Evolutionary conservation across 116 monocot genomes (phyloP).

Genomic region (Iris pallida): DNA sequence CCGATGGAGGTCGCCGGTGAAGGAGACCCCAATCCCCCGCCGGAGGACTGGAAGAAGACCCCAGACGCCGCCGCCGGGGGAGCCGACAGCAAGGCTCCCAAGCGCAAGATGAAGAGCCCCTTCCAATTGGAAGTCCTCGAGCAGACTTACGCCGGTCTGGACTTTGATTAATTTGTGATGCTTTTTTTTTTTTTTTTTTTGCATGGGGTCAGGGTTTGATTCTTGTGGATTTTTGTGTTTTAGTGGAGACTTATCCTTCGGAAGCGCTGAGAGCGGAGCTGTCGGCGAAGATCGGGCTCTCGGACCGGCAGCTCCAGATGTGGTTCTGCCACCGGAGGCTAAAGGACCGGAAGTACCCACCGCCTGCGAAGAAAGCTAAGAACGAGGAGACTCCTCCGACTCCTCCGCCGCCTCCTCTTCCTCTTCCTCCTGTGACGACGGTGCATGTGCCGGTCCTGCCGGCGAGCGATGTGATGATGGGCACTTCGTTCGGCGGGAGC

Average conservation of each 20-base stretch:
- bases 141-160: slow-evolving; percentile 74
- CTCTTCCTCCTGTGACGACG: slow-evolving; percentile 6
- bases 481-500: slow-evolving; percentile 5
- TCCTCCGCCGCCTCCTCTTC: slow-evolving; percentile 4
- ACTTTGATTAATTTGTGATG: neutral
- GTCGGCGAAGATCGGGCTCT: slow-evolving; percentile 70
- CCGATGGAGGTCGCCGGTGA: slow-evolving; percentile 39
- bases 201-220: slow-evolving; percentile 9
- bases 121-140: slow-evolving; percentile 93
- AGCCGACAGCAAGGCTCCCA: slow-evolving; percentile 50
- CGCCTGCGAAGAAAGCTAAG: slow-evolving; percentile 22
- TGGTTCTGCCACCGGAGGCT: slow-evolving; percentile 97
- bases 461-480: slow-evolving; percentile 12
- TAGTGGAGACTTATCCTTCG: slow-evolving; percentile 80
- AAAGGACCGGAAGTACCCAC: slow-evolving; percentile 71
- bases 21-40: slow-evolving; percentile 26
- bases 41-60: slow-evolving; percentile 33
- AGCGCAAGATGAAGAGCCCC: slow-evolving; percentile 96
- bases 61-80: slow-evolving; percentile 23
- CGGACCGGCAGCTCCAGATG: slow-evolving; percentile 98
- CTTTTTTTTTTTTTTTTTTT: neutral
- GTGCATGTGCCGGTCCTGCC: neutral
- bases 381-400: slow-evolving; percentile 30
- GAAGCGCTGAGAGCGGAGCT: slow-evolving; percentile 75
- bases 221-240: slow-evolving; percentile 1